Conservation (phyloP, 1,139 yeast genomes). For the Candida smagusa region DNA sequence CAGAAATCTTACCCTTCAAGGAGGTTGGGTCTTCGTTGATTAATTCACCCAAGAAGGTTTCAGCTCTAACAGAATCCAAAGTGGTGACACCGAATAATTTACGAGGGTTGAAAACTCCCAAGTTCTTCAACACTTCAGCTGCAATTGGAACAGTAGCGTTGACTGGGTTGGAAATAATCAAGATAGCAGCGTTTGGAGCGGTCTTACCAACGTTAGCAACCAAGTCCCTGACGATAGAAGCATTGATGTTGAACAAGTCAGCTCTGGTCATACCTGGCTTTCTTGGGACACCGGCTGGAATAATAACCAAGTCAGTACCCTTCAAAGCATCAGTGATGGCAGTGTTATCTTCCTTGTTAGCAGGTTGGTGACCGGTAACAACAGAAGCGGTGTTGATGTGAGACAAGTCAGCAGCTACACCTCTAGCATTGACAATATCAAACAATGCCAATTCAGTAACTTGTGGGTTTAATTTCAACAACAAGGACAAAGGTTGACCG, state of each 20-base stretch:
- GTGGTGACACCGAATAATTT: conserved; percentile 74
- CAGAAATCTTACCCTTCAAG: conserved; percentile 51
- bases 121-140: conserved; percentile 61
- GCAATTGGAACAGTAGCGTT: conserved; percentile 76
- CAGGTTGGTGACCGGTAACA: conserved; percentile 56
- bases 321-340: conserved; percentile 49
- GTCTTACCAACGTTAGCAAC: conserved; percentile 55
- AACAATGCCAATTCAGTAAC: conserved; percentile 57
- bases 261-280: conserved; percentile 82
- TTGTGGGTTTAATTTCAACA: conserved; percentile 55
- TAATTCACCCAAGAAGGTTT: conserved; percentile 55
- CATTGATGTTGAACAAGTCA: conserved; percentile 71
- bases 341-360: conserved; percentile 43
- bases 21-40: conserved; percentile 31
- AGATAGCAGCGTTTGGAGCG: conserved; percentile 61
- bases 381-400: conserved; percentile 63
- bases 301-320: conserved; percentile 58
- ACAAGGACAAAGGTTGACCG: conserved; percentile 70
- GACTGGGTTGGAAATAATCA: conserved; percentile 73
- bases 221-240: conserved; percentile 60
- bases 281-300: conserved; percentile 83
- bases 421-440: conserved; percentile 66
- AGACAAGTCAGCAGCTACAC: conserved; percentile 72
- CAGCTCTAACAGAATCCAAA: conserved; percentile 67
- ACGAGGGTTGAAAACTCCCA: conserved; percentile 60